Evolutionary conservation across 164 flowering plant species (phyloP).

Genomic region (Nymphaea thermarum): DNA sequence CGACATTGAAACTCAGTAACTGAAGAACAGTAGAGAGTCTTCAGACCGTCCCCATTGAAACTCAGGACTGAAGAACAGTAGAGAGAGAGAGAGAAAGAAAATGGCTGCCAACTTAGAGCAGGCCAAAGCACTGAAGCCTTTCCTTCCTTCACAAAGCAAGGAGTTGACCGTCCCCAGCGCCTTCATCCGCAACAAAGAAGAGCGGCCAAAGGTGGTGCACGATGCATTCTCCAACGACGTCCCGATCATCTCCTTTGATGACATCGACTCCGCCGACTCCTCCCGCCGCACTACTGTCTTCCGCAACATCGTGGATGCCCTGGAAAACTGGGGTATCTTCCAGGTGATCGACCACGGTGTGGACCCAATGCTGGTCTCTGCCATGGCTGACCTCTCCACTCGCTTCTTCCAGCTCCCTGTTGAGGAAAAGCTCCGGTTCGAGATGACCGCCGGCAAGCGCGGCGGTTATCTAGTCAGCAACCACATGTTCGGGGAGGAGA

Average conservation of each 20-base stretch:
- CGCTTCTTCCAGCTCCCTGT: slow-evolving; percentile 65
- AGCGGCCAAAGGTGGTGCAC: slow-evolving; percentile 73
- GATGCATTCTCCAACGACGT: slow-evolving; percentile 55
- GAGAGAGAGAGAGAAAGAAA: too few relatives aligned
- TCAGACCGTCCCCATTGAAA: too few relatives aligned
- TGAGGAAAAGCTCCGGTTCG: slow-evolving; percentile 67
- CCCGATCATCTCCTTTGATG: slow-evolving; percentile 64
- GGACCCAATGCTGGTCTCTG: slow-evolving; percentile 19
- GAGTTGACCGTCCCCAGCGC: slow-evolving; percentile 40
- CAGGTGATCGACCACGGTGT: slow-evolving; percentile 80
- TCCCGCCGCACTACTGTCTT: slow-evolving; percentile 35
- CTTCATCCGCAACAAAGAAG: slow-evolving; percentile 72
- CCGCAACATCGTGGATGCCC: slow-evolving; percentile 53
- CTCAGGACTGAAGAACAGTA: too few relatives aligned
- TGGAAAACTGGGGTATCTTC: slow-evolving; percentile 86
- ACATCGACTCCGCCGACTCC: slow-evolving; percentile 39
- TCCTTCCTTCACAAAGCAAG: slow-evolving; percentile 6
- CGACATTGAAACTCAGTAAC: too few relatives aligned
- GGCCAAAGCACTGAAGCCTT: not conserved
- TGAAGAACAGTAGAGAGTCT: too few relatives aligned
- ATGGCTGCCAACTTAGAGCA: too few relatives aligned
- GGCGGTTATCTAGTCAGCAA: slow-evolving; percentile 84
- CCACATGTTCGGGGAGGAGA: slow-evolving; percentile 77
- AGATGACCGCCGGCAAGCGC: slow-evolving; percentile 77
- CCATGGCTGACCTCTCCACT: slow-evolving; percentile 18